phyloP scores from a whole-genome alignment of 2,329 filamentous ascomycete species.

The Colletotrichum lupini region DNA sequence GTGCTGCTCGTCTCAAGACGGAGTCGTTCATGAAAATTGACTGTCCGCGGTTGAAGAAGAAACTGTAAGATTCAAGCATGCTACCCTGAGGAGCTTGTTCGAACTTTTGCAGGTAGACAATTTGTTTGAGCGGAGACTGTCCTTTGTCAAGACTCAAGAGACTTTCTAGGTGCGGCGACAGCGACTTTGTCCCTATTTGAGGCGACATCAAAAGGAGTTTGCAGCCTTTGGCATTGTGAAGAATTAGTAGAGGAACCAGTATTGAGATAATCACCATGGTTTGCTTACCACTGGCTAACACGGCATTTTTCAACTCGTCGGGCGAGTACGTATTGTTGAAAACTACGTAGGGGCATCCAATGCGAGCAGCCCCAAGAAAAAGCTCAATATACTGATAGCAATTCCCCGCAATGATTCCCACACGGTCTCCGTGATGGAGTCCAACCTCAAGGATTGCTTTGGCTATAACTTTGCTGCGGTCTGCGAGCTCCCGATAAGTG shows the following conservation, averaged over 20 bases:
- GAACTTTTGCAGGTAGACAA: too few species aligned
- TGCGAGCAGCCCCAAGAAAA: neutral
- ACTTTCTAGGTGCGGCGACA: neutral
- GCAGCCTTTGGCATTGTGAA: neutral
- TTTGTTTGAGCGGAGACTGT: too few species aligned
- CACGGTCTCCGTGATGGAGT: neutral
- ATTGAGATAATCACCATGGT: too few species aligned
- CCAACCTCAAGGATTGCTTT: neutral
- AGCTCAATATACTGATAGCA: neutral
- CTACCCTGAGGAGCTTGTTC: neutral
- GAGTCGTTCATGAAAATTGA: neutral
- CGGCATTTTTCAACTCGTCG: neutral
- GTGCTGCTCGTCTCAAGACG: slow-evolving; percentile 50
- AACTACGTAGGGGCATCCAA: neutral
- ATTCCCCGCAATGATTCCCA: neutral
- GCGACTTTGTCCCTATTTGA: neutral
- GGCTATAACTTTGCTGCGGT: neutral
- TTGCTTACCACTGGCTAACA: neutral
- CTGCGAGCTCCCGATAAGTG: neutral
- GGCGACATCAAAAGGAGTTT: neutral
- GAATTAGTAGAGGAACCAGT: too few species aligned
- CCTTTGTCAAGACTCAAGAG: neutral
- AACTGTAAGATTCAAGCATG: neutral
- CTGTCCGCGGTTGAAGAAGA: neutral
- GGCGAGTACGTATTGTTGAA: neutral